A percentile compares a stretch with the other conserved stretches of the same genome.
phyloP scores from a whole-genome alignment of 179 eudicot species.

The Vitellaria paradoxa region DNA sequence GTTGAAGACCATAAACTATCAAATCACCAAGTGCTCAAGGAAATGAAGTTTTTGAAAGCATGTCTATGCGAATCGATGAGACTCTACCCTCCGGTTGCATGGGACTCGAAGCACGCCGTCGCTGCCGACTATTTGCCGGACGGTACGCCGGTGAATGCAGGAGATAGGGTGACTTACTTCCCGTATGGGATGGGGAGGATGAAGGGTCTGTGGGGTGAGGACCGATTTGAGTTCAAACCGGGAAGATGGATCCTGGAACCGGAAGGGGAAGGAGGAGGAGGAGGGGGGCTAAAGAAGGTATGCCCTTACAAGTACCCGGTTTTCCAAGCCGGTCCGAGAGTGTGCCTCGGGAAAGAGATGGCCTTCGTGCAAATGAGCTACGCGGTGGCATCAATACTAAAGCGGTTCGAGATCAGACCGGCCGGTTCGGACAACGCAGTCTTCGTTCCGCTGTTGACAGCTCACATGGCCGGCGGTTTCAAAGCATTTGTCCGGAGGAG shows the following conservation, averaged over 20 bases:
- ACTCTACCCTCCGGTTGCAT: slow-evolving; percentile 76
- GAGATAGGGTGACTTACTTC: slow-evolving; percentile 77
- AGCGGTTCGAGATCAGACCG: slow-evolving; percentile 61
- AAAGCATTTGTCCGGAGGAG: slow-evolving; percentile 51
- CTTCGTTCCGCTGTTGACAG: slow-evolving; percentile 77
- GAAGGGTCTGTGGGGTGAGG: slow-evolving; percentile 71
- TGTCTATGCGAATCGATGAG: slow-evolving; percentile 67
- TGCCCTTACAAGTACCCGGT: slow-evolving; percentile 70
- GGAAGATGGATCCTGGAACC: slow-evolving; percentile 62
- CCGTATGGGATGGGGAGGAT: slow-evolving; percentile 94
- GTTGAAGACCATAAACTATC: slow-evolving; percentile 15
- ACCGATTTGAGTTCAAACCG: slow-evolving; percentile 68
- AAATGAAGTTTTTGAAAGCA: slow-evolving; percentile 60
- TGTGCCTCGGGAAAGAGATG: slow-evolving; percentile 91
- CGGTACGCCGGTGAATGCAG: slow-evolving; percentile 55
- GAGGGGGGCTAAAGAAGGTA: slow-evolving; percentile 25
- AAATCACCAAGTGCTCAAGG: slow-evolving; percentile 36
- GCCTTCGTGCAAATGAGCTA: slow-evolving; percentile 87
- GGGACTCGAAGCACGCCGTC: slow-evolving; percentile 83
- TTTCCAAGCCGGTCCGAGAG: slow-evolving; percentile 92
- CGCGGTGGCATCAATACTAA: slow-evolving; percentile 63
- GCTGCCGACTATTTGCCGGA: slow-evolving; percentile 69
- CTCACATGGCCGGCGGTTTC: slow-evolving; percentile 89
- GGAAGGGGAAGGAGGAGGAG: slow-evolving; percentile 8
- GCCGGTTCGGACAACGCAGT: slow-evolving; percentile 35